Percentiles rank a stretch among this genome's conserved stretches.
These are phyloP conservation scores for Fraxinus baroniana DNA, from an alignment of 305 asterid species.

Conservation along the genomic window DNA sequence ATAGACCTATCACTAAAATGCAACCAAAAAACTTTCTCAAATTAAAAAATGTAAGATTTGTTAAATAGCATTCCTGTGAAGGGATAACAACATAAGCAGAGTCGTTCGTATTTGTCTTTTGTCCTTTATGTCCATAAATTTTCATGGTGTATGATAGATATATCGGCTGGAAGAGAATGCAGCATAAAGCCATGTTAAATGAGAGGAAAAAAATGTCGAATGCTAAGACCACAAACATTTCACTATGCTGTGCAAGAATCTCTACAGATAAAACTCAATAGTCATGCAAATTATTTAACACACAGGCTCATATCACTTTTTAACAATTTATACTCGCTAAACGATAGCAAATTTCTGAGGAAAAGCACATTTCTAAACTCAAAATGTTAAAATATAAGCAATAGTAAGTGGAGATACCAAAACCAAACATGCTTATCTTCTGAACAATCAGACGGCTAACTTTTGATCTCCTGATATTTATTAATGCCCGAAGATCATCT, in stretches of 20 bases:
- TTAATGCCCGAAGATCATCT: constrained; percentile 61
- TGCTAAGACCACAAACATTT: background rate
- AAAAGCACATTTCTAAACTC: background rate
- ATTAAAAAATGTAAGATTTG: background rate
- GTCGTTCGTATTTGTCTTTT: background rate
- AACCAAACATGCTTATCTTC: constrained; percentile 69
- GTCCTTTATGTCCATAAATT: background rate
- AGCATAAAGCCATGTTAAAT: background rate
- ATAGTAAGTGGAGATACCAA: constrained; percentile 45
- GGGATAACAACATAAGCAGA: background rate
- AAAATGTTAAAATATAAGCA: background rate
- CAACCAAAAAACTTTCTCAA: background rate
- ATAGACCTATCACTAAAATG: background rate
- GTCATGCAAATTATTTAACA: background rate
- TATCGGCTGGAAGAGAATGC: background rate
- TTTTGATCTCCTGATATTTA: constrained; percentile 83
- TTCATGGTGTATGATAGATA: background rate
- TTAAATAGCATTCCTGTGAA: background rate
- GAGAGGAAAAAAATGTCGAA: background rate
- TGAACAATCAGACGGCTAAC: constrained; percentile 58
- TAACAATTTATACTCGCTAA: background rate
- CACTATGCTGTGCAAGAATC: background rate
- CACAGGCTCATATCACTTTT: background rate
- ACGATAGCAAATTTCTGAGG: no score
- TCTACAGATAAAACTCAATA: background rate